Evolutionary conservation across 345 rosid genomes (phyloP).

Genomic region (Balakata baccata): DNA sequence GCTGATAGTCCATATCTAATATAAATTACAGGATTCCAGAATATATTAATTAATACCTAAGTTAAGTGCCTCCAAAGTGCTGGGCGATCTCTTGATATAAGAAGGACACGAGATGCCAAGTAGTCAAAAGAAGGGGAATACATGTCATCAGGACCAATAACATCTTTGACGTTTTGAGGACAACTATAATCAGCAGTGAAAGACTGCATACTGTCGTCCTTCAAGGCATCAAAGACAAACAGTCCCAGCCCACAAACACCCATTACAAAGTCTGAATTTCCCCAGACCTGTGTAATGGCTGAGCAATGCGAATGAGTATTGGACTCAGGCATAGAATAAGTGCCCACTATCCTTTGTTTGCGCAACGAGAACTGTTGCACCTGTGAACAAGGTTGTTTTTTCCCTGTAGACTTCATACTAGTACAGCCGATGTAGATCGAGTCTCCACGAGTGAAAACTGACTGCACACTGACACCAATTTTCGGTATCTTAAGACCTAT

Average conservation of each 20-base stretch:
- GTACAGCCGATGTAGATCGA: slow-evolving; percentile 65
- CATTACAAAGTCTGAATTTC: slow-evolving; percentile 81
- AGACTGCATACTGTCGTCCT: slow-evolving; percentile 48
- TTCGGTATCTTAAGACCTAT: slow-evolving; percentile 84
- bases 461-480: slow-evolving; percentile 53
- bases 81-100: slow-evolving; percentile 90
- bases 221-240: slow-evolving; percentile 62
- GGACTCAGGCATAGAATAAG: slow-evolving; percentile 66
- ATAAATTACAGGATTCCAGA: not conserved
- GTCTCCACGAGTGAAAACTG: slow-evolving; percentile 84
- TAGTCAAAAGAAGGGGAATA: slow-evolving; percentile 84
- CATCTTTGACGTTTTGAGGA: slow-evolving; percentile 50
- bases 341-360: slow-evolving; percentile 57
- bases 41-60: slow-evolving; percentile 16
- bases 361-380: slow-evolving; percentile 85
- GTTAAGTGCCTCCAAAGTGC: slow-evolving; percentile 64
- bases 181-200: slow-evolving; percentile 33
- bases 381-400: slow-evolving; percentile 47
- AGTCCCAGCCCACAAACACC: slow-evolving; percentile 77
- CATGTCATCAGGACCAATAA: slow-evolving; percentile 77
- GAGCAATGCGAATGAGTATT: slow-evolving; percentile 53
- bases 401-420: slow-evolving; percentile 43
- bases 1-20: not conserved
- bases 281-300: slow-evolving; percentile 96
- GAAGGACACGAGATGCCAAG: slow-evolving; percentile 59